phyloP scores from a whole-genome alignment of 805 yeast genomes.

The Saccharomycopsis fermentans region DNA sequence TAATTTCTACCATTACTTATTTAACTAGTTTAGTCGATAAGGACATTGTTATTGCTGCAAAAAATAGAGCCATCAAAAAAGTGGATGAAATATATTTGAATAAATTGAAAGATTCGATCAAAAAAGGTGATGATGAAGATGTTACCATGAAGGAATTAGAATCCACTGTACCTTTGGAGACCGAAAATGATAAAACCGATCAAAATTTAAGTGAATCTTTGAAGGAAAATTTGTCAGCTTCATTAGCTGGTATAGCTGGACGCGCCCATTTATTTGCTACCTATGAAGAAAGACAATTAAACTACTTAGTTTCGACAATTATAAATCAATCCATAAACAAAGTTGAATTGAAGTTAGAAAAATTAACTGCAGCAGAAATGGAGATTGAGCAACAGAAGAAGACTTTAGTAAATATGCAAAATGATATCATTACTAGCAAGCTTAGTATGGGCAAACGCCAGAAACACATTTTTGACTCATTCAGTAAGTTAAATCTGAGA shows the following conservation, averaged over 20 bases:
- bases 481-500: conserved; percentile 21
- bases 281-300: conserved; percentile 71
- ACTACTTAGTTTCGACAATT: conserved; percentile 44
- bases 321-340: conserved; percentile 54
- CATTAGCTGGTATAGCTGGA: conserved; percentile 69
- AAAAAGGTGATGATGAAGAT: conserved; percentile 13
- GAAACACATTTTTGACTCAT: conserved; percentile 3
- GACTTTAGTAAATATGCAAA: conserved; percentile 49
- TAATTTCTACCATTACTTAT: conserved; percentile 84
- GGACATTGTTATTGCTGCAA: conserved; percentile 35
- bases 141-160: conserved; percentile 14
- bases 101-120: conserved; percentile 16
- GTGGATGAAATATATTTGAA: conserved; percentile 18
- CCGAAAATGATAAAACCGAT: neutral
- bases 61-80: conserved; percentile 19
- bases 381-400: conserved; percentile 57
- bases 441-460: conserved; percentile 56
- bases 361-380: conserved; percentile 52
- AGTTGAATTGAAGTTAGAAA: conserved; percentile 51
- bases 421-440: conserved; percentile 55
- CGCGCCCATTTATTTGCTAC: conserved; percentile 72
- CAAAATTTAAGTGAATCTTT: conserved; percentile 21
- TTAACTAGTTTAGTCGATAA: conserved; percentile 79
- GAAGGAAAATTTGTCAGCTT: conserved; percentile 55
- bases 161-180: conserved; percentile 16